Evolutionary conservation across 1,139 yeast species (phyloP).

Genomic region (Taiozyma onychis): DNA sequence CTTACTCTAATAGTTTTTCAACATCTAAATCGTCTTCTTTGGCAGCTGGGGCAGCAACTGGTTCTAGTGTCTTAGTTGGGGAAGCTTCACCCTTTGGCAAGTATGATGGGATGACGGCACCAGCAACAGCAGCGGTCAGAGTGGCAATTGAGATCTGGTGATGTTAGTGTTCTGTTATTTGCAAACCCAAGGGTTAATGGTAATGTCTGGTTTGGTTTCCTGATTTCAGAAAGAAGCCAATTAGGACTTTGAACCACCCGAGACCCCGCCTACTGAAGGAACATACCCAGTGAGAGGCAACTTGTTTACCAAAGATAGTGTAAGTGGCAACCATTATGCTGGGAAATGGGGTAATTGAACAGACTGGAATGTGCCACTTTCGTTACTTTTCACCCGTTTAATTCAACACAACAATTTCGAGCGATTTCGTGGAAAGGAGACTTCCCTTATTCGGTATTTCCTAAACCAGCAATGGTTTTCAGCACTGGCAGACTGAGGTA

Average conservation of each 20-base stretch:
- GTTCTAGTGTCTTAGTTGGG: conserved; percentile 33
- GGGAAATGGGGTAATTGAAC: neutral
- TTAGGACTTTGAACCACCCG: neutral
- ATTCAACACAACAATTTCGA: neutral
- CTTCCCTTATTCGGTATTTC: neutral
- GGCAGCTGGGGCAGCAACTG: conserved; percentile 31
- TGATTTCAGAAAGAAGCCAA: neutral
- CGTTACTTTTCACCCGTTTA: neutral
- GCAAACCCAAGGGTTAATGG: neutral
- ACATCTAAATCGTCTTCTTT: conserved; percentile 55
- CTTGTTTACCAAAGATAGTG: conserved; percentile 56
- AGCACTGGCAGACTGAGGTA: too few species aligned
- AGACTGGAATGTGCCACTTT: neutral
- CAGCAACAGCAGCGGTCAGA: conserved; percentile 31
- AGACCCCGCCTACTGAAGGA: neutral
- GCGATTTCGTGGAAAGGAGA: neutral
- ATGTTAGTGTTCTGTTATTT: neutral
- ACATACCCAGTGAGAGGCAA: conserved; percentile 61
- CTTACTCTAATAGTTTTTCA: conserved; percentile 54
- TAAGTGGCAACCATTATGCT: conserved; percentile 53
- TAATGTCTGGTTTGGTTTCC: neutral
- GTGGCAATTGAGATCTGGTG: conserved; percentile 33
- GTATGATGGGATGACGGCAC: conserved; percentile 23
- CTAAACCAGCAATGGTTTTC: neutral
- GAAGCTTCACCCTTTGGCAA: conserved; percentile 9